Evolutionary conservation across 2,329 filamentous ascomycete species (phyloP).

Genomic region (Botrytis fabae): DNA sequence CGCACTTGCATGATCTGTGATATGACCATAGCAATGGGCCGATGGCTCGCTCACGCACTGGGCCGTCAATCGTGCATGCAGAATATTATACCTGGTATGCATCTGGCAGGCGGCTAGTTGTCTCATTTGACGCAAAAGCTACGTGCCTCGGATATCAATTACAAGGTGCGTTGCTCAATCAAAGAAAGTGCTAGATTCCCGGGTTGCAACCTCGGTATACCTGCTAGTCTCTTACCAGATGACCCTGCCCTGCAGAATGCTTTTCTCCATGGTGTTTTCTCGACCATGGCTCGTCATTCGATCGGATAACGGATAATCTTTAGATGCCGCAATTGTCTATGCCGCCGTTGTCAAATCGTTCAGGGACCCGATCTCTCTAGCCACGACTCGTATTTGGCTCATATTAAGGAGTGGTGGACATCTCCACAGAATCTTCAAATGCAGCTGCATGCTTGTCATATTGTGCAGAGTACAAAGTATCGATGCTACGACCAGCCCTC

Average conservation of each 20-base stretch:
- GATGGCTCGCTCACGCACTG: neutral
- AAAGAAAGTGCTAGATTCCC: neutral
- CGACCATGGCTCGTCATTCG: neutral
- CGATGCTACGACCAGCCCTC: neutral
- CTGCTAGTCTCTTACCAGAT: neutral
- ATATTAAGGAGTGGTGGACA: neutral
- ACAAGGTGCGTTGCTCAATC: neutral
- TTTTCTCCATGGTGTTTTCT: neutral
- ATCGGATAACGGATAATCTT: neutral
- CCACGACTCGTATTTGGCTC: neutral
- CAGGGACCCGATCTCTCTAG: neutral
- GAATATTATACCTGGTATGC: neutral
- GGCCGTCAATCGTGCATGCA: conserved; percentile 4
- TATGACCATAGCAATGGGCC: neutral
- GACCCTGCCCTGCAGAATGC: neutral
- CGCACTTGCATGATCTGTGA: neutral
- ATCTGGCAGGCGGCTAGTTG: neutral
- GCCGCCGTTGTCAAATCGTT: neutral
- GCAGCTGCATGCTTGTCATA: neutral
- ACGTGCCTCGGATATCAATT: neutral
- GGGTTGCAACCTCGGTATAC: neutral
- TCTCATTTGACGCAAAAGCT: neutral
- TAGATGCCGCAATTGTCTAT: neutral
- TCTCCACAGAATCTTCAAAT: neutral
- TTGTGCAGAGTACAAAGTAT: neutral